These are phyloP conservation scores for Fragaria vesca DNA, from an alignment of 306 rosid genomes.

Conservation along the genomic window DNA sequence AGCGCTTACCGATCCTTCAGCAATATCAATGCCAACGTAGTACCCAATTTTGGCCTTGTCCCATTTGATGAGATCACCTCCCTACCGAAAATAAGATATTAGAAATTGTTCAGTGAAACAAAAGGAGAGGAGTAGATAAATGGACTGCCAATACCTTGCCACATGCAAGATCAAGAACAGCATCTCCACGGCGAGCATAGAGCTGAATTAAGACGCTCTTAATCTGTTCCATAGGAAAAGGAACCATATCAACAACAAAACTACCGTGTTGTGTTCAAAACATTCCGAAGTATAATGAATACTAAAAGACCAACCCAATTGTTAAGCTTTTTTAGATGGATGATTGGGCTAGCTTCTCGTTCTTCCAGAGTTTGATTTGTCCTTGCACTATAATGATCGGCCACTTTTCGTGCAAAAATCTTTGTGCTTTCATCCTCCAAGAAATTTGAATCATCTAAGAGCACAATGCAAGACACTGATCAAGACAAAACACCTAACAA, in stretches of 20 bases:
- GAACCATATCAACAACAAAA: conserved; percentile 12
- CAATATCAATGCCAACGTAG: conserved; percentile 95
- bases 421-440: conserved; percentile 93
- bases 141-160: conserved; percentile 73
- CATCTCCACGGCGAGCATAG: conserved; percentile 77
- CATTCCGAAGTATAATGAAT: not conserved
- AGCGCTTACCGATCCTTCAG: conserved; percentile 87
- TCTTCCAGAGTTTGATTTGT: conserved; percentile 91
- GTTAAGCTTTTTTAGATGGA: conserved; percentile 89
- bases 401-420: conserved; percentile 78
- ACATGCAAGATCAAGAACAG: conserved; percentile 94
- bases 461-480: conserved; percentile 24
- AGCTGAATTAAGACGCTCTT: conserved; percentile 98
- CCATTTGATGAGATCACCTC: conserved; percentile 99
- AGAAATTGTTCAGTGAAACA: conserved; percentile 6
- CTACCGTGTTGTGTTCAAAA: not conserved
- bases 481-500: conserved; percentile 17
- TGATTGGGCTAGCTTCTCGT: conserved; percentile 85
- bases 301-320: conserved; percentile 62
- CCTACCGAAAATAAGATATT: conserved; percentile 44
- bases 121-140: conserved; percentile 5
- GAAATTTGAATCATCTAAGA: conserved; percentile 60
- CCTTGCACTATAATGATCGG: conserved; percentile 91
- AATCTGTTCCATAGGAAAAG: conserved; percentile 52
- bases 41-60: conserved; percentile 96